Percentiles rank a stretch among this genome's conserved stretches.
Evolutionary conservation across 164 flowering plant species (phyloP).

Genomic region (Stephania japonica): DNA sequence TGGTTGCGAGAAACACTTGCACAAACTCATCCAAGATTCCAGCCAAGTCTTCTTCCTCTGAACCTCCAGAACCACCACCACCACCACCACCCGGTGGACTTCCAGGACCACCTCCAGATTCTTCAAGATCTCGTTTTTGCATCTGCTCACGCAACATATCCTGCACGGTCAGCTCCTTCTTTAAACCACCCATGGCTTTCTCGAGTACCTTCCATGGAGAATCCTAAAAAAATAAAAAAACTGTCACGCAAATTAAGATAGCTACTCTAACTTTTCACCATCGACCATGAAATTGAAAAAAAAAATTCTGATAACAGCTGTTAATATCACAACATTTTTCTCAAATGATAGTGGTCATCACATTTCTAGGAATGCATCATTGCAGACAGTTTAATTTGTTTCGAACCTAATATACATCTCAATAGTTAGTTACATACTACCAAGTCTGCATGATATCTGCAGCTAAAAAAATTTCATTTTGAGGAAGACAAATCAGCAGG

Average conservation of each 20-base stretch:
- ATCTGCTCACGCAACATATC: constrained; percentile 62
- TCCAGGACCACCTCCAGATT: constrained; percentile 36
- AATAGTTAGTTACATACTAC: no score
- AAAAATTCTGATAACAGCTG: no score
- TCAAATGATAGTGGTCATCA: no score
- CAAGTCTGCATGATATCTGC: no score
- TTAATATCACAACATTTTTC: no score
- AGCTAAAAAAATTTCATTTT: no score
- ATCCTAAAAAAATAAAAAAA: constrained; percentile 25
- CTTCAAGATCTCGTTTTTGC: constrained; percentile 47
- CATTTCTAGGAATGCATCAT: no score
- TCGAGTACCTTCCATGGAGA: constrained; percentile 65
- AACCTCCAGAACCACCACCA: constrained; percentile 36
- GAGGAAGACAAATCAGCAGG: no score
- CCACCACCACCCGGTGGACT: constrained; percentile 32
- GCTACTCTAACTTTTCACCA: neutral
- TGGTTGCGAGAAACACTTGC: constrained; percentile 68
- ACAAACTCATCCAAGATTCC: constrained; percentile 50
- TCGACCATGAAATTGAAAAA: neutral
- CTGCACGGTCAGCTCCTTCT: constrained; percentile 46
- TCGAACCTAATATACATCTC: no score
- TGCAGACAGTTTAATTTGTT: no score
- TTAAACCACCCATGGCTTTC: constrained; percentile 46
- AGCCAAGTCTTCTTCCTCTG: constrained; percentile 47
- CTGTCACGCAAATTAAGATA: neutral